Conservation (phyloP, 306 rosid genomes). For the Betula pendula region DNA sequence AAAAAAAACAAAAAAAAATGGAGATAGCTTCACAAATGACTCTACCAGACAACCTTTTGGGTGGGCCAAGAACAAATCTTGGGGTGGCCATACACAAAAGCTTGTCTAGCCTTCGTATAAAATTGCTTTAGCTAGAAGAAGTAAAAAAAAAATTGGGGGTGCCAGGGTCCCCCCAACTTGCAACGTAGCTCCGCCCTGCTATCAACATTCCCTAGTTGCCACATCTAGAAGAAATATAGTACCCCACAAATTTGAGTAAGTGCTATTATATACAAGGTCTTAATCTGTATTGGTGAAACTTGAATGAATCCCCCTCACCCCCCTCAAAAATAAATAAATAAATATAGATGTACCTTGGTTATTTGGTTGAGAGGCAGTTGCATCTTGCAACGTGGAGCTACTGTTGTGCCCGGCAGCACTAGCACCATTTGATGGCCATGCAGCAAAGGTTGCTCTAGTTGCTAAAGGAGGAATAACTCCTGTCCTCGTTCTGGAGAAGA, state of each 20-base stretch:
- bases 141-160: too few relatives aligned
- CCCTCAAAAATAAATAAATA: not conserved
- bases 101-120: too few relatives aligned
- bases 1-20: too few relatives aligned
- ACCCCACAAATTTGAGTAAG: not conserved
- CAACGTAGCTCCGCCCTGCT: too few relatives aligned
- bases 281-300: not conserved
- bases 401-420: slow-evolving; percentile 31
- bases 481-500: slow-evolving; percentile 60
- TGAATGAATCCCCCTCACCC: not conserved
- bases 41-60: too few relatives aligned
- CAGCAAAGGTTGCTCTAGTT: slow-evolving; percentile 79
- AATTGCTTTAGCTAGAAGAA: too few relatives aligned
- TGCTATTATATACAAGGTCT: not conserved
- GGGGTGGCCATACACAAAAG: too few relatives aligned
- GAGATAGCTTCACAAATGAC: too few relatives aligned
- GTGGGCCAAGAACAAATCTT: too few relatives aligned
- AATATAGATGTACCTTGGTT: slow-evolving; percentile 51
- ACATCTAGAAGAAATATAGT: not conserved
- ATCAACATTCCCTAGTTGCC: not conserved
- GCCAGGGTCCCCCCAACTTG: too few relatives aligned
- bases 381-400: slow-evolving; percentile 29
- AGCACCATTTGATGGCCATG: slow-evolving; percentile 64
- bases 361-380: slow-evolving; percentile 35
- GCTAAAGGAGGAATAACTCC: slow-evolving; percentile 76